phyloP scores from a whole-genome alignment of 805 yeast genomes.

The Candida orba region DNA sequence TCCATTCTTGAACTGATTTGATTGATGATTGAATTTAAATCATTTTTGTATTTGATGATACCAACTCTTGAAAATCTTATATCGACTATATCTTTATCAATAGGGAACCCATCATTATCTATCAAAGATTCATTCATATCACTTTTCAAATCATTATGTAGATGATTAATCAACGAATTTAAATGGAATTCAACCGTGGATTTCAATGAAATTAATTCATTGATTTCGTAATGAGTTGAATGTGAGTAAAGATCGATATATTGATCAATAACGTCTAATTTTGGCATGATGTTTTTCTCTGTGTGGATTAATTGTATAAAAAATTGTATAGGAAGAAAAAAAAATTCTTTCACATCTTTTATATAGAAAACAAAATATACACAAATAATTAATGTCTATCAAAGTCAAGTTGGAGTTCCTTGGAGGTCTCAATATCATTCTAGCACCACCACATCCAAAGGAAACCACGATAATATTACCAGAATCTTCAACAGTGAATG shows the following conservation, averaged over 20 bases:
- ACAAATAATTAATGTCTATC: neutral
- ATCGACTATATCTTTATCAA: constrained; percentile 72
- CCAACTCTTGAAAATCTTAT: constrained; percentile 55
- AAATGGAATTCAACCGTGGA: neutral
- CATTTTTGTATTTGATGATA: constrained; percentile 66
- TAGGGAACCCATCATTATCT: constrained; percentile 76
- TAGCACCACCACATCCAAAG: constrained; percentile 46
- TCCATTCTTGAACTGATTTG: constrained; percentile 41
- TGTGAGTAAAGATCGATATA: neutral
- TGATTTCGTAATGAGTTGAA: neutral
- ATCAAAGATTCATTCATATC: constrained; percentile 62
- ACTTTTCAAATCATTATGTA: constrained; percentile 1
- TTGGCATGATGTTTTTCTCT: neutral
- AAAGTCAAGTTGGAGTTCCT: constrained; percentile 7
- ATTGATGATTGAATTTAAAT: constrained; percentile 43
- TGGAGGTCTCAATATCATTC: constrained; percentile 80
- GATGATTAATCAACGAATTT: neutral
- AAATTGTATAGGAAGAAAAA: neutral
- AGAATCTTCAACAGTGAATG: constrained; percentile 31
- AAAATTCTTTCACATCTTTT: neutral
- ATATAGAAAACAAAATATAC: neutral
- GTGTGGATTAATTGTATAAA: neutral
- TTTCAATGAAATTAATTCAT: neutral
- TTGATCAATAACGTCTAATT: constrained; percentile 1
- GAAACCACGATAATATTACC: constrained; percentile 43